phyloP scores from a whole-genome alignment of 768 basidiomycete genomes.

The Mycena vitilis region DNA sequence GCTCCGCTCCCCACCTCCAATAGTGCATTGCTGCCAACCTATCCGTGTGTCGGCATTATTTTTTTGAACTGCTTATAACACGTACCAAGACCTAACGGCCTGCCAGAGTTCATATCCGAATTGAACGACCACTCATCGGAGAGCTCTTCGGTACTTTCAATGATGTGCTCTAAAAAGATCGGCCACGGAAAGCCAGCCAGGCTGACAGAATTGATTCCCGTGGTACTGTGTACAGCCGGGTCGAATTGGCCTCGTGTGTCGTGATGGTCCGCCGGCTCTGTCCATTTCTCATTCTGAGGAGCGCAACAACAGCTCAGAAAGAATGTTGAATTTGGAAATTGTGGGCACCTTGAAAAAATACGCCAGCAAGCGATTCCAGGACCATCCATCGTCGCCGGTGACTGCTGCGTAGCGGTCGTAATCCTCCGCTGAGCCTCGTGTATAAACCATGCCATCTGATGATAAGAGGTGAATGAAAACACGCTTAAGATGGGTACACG shows the following conservation, averaged over 20 bases:
- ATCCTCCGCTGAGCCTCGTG: neutral
- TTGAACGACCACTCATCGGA: constrained; percentile 50
- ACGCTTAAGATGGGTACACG: neutral
- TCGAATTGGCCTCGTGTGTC: constrained; percentile 46
- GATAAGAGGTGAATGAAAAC: neutral
- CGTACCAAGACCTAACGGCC: constrained; percentile 47
- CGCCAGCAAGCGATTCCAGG: constrained; percentile 45
- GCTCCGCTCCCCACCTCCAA: neutral
- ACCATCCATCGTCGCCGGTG: constrained; percentile 1
- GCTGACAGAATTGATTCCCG: constrained; percentile 47
- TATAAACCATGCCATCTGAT: constrained; percentile 6
- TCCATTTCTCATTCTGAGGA: constrained; percentile 50
- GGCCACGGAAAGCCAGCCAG: constrained; percentile 45
- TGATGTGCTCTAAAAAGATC: constrained; percentile 45
- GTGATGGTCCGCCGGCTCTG: constrained; percentile 53
- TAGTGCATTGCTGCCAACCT: neutral
- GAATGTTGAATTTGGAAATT: neutral
- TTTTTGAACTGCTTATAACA: neutral
- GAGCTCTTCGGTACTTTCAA: constrained; percentile 50
- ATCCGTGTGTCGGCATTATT: neutral
- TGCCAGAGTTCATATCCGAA: constrained; percentile 48
- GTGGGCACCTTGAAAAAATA: constrained; percentile 43
- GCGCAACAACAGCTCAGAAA: neutral
- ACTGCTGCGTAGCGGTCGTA: constrained; percentile 33
- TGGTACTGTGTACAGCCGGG: constrained; percentile 50